A percentile compares a stretch with the other conserved stretches of the same genome.
phyloP scores from a whole-genome alignment of 2,329 filamentous ascomycete species.

The Annulohypoxylon truncatum region DNA sequence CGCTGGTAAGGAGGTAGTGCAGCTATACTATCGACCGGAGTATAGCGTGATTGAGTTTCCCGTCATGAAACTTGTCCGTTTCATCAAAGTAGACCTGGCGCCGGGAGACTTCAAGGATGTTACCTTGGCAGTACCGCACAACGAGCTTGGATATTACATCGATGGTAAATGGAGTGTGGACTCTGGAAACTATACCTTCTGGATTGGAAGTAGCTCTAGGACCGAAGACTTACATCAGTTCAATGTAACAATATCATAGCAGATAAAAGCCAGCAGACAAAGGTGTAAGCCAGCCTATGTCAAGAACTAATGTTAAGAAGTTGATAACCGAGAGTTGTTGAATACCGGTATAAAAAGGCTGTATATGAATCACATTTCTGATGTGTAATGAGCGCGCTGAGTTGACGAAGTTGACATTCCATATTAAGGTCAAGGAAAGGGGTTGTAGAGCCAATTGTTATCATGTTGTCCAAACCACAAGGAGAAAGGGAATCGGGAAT shows the following conservation, averaged over 20 bases:
- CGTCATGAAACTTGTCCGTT: conserved; percentile 62
- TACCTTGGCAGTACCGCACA: conserved; percentile 47
- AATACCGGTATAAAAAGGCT: not conserved
- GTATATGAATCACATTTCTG: not conserved
- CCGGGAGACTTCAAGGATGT: conserved; percentile 54
- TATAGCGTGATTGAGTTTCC: conserved; percentile 54
- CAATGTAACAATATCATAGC: conserved; percentile 8
- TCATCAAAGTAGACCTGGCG: conserved; percentile 58
- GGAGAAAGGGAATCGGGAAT: conserved; percentile 28
- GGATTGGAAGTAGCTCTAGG: conserved; percentile 48
- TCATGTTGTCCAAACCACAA: conserved; percentile 26
- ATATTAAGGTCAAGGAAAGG: conserved; percentile 1
- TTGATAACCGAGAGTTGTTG: not conserved
- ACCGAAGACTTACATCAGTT: conserved; percentile 27
- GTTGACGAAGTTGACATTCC: not conserved
- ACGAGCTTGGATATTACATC: conserved; percentile 49
- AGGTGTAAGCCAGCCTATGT: not conserved
- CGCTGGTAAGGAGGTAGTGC: conserved; percentile 51
- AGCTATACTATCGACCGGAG: conserved; percentile 56
- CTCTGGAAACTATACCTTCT: conserved; percentile 47
- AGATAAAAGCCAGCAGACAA: not conserved
- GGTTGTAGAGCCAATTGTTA: conserved; percentile 20
- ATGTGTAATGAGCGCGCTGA: not conserved
- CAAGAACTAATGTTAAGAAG: not conserved
- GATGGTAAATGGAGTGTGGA: conserved; percentile 43